Evolutionary conservation across 441 rosid species (phyloP).

Genomic region (Manihot esculenta): DNA sequence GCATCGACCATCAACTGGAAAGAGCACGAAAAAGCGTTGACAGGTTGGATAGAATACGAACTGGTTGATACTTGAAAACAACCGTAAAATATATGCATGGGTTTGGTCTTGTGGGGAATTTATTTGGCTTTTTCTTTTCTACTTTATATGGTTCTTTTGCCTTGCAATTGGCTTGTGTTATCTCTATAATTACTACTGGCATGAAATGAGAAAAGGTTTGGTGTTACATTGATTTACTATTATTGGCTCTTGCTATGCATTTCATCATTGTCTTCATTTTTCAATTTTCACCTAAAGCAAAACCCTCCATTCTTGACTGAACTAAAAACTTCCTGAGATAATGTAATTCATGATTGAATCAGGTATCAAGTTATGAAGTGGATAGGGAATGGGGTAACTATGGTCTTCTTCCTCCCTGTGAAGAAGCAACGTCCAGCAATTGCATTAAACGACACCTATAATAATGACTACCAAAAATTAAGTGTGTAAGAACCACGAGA

Average conservation of each 20-base stretch:
- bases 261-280: too few species aligned
- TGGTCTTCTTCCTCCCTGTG: neutral
- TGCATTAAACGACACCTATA: too few species aligned
- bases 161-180: constrained; percentile 37
- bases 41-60: constrained; percentile 83
- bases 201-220: constrained; percentile 40
- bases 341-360: neutral
- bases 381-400: neutral
- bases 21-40: constrained; percentile 86
- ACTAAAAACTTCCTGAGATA: neutral
- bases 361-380: constrained; percentile 15
- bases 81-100: constrained; percentile 23
- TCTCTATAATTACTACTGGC: constrained; percentile 27
- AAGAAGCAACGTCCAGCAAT: too few species aligned
- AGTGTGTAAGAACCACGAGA: too few species aligned
- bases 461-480: too few species aligned
- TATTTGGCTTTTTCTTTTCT: constrained; percentile 20
- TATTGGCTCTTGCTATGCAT: too few species aligned
- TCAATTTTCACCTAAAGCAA: neutral
- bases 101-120: constrained; percentile 39
- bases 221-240: constrained; percentile 23
- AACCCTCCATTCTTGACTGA: neutral
- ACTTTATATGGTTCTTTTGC: constrained; percentile 22
- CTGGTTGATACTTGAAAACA: constrained; percentile 25
- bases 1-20: constrained; percentile 75